Conservation (phyloP, 345 rosid species). For the Mercurialis annua region DNA sequence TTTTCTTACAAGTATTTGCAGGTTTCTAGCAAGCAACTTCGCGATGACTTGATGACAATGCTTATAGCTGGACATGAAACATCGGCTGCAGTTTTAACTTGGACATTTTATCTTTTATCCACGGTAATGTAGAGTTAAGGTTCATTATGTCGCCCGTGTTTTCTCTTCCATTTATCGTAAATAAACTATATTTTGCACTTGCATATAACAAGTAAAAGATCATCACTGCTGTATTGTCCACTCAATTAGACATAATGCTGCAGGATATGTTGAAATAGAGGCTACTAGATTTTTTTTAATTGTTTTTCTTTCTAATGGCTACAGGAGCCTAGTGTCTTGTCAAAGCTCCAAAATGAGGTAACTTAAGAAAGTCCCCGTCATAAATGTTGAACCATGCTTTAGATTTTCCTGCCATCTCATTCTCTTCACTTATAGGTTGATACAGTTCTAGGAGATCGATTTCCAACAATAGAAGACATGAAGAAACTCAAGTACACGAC, state of each 20-base stretch:
- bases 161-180: no score
- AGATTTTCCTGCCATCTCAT: neutral
- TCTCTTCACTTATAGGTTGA: conserved; percentile 60
- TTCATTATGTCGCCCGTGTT: neutral
- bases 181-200: no score
- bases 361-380: neutral
- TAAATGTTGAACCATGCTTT: conserved; percentile 1
- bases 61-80: conserved; percentile 99
- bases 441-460: conserved; percentile 78
- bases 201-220: no score
- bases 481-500: conserved; percentile 89
- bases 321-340: conserved; percentile 73
- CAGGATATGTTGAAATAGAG: neutral
- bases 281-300: neutral
- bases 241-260: neutral
- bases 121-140: conserved; percentile 38
- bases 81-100: conserved; percentile 90
- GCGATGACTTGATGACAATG: conserved; percentile 97
- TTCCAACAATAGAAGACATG: conserved; percentile 77
- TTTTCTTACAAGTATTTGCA: conserved; percentile 30
- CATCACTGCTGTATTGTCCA: neutral
- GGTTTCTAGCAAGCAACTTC: conserved; percentile 96
- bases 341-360: conserved; percentile 93
- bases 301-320: conserved; percentile 20
- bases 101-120: conserved; percentile 91